phyloP scores from a whole-genome alignment of 2,329 filamentous ascomycete genomes.

The Dothistroma pini region DNA sequence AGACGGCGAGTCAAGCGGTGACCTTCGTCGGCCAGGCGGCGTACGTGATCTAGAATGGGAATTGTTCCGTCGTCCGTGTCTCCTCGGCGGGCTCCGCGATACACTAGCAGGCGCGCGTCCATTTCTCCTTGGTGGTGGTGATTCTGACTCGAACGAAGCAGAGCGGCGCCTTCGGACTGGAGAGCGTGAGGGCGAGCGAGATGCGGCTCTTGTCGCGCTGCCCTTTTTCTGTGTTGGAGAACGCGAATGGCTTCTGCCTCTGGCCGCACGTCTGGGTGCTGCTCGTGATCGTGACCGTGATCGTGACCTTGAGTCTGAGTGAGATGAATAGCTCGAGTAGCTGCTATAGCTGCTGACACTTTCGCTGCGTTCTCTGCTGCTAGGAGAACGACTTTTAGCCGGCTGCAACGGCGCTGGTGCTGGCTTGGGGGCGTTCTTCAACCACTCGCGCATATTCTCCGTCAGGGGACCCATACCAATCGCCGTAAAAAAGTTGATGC shows the following conservation, averaged over 20 bases:
- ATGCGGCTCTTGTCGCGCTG: slow-evolving; percentile 6
- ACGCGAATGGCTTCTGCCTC: slow-evolving; percentile 18
- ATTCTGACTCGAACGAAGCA: slow-evolving; percentile 26
- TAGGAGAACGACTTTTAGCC: slow-evolving; percentile 46
- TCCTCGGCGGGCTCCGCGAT: slow-evolving; percentile 21
- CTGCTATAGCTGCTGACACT: slow-evolving; percentile 74
- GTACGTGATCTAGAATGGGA: slow-evolving; percentile 20
- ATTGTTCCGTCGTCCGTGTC: slow-evolving; percentile 22
- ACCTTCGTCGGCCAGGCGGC: slow-evolving; percentile 15
- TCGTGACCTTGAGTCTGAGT: slow-evolving; percentile 54
- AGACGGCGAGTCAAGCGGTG: slow-evolving; percentile 29
- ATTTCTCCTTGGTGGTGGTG: slow-evolving; percentile 21
- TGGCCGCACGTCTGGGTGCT: slow-evolving; percentile 18
- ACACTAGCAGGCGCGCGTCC: slow-evolving; percentile 14
- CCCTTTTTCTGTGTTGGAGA: slow-evolving; percentile 19
- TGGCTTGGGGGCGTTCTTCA: slow-evolving; percentile 87
- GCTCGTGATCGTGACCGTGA: slow-evolving; percentile 47
- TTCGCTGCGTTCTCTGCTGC: slow-evolving; percentile 57
- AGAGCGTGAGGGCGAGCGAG: slow-evolving; percentile 16
- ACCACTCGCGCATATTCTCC: slow-evolving; percentile 87
- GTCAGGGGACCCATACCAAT: slow-evolving; percentile 95
- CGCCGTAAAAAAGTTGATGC: slow-evolving; percentile 99
- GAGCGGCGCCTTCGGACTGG: slow-evolving; percentile 20
- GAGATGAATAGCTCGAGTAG: slow-evolving; percentile 64
- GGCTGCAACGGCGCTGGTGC: slow-evolving; percentile 64